A percentile compares a stretch with the other conserved stretches of the same genome.
These are phyloP conservation scores for Lasiodiplodia sp. DNA, from an alignment of 2,329 filamentous ascomycete species.

Conservation along the genomic window DNA sequence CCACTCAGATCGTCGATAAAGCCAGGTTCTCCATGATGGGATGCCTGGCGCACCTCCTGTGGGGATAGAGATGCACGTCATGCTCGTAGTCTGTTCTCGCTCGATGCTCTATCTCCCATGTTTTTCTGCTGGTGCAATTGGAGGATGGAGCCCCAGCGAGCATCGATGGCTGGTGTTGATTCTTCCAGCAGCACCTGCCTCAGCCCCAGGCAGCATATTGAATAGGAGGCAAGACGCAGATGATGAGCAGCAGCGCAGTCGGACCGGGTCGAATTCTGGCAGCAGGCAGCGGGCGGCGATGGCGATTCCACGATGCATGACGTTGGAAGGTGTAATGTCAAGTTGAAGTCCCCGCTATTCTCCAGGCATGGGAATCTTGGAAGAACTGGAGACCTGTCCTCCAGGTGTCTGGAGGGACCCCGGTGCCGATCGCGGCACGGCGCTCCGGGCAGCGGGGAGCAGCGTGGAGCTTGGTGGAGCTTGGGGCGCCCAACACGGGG, in stretches of 20 bases:
- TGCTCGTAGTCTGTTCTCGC: not conserved
- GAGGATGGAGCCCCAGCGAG: not conserved
- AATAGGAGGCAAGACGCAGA: not conserved
- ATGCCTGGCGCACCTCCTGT: not conserved
- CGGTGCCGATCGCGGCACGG: slow-evolving; percentile 16
- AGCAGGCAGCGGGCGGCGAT: not conserved
- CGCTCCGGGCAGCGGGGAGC: slow-evolving; percentile 20
- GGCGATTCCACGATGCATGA: slow-evolving; percentile 19
- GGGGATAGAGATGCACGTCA: slow-evolving; percentile 19
- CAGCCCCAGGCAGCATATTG: too few species aligned
- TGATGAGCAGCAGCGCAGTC: not conserved
- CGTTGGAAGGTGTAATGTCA: slow-evolving; percentile 13
- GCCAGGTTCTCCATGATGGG: slow-evolving; percentile 10
- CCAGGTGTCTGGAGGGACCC: slow-evolving; percentile 3
- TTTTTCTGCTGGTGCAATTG: not conserved
- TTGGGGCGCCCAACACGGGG: slow-evolving; percentile 16
- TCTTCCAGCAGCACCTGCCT: too few species aligned
- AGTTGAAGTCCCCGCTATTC: not conserved
- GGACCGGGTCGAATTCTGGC: not conserved
- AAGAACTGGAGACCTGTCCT: slow-evolving; percentile 3
- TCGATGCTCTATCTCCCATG: not conserved
- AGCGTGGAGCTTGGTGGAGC: slow-evolving; percentile 20
- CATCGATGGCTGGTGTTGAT: not conserved
- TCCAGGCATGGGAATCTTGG: slow-evolving; percentile 15
- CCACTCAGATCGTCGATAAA: not conserved